Conservation (phyloP, 768 basidiomycete species). For the Suillus subalutaceus region DNA sequence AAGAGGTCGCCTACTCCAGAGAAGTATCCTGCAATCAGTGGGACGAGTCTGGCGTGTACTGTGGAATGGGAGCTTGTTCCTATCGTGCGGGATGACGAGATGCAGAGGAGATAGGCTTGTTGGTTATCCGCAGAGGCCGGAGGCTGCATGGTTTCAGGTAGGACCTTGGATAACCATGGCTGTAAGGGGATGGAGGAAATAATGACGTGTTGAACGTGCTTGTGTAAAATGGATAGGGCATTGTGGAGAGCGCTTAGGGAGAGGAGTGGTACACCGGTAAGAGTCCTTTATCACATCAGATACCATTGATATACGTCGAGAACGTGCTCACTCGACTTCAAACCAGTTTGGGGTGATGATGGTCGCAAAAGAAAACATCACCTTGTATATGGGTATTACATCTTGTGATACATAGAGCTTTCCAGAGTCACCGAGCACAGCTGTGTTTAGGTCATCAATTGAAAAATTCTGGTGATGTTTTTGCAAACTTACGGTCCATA, state of each 20-base stretch:
- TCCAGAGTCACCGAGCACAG: constrained; percentile 94
- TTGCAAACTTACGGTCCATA: constrained; percentile 75
- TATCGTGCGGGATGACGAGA: constrained; percentile 60
- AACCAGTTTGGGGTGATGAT: constrained; percentile 99
- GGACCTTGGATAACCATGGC: constrained; percentile 56
- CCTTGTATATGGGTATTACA: constrained; percentile 84
- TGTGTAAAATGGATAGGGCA: constrained; percentile 77
- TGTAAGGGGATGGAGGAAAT: constrained; percentile 86
- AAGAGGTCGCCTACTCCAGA: constrained; percentile 97
- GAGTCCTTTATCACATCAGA: constrained; percentile 49
- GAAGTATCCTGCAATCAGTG: constrained; percentile 87
- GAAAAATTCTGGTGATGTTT: neutral
- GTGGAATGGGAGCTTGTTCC: constrained; percentile 32
- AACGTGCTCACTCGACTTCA: constrained; percentile 80
- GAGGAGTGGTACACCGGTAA: constrained; percentile 74
- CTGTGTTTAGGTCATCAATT: constrained; percentile 40
- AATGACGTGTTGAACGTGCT: constrained; percentile 83
- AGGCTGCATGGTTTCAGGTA: constrained; percentile 47
- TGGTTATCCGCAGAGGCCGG: constrained; percentile 23
- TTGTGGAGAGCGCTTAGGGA: constrained; percentile 65
- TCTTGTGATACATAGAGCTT: constrained; percentile 85
- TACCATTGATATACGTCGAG: neutral
- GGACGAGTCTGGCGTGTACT: constrained; percentile 74
- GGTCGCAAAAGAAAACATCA: constrained; percentile 79
- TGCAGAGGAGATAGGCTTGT: constrained; percentile 70